phyloP scores from a whole-genome alignment of 2,329 filamentous ascomycete genomes.

The Penicillium paneum region DNA sequence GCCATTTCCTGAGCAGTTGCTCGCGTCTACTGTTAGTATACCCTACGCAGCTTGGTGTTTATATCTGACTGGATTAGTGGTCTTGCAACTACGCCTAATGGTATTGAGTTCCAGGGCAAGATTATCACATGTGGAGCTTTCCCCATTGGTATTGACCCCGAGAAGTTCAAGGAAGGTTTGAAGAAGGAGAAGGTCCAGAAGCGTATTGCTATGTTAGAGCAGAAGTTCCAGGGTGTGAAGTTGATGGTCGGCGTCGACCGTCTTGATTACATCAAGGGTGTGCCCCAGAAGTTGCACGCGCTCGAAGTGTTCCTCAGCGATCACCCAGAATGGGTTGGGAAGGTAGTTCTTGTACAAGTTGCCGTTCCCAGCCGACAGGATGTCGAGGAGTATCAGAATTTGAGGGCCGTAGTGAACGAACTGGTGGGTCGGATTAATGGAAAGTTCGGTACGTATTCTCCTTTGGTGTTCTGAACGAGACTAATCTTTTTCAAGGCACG shows the following conservation, averaged over 20 bases:
- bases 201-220: constrained; percentile 76
- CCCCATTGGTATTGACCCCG: constrained; percentile 95
- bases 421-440: constrained; percentile 96
- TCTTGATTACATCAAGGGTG: constrained; percentile 97
- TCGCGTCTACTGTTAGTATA: constrained; percentile 77
- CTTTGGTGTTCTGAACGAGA: neutral
- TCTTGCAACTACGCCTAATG: constrained; percentile 76
- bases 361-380: constrained; percentile 92
- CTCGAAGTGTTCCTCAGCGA: constrained; percentile 95
- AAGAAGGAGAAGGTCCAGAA: constrained; percentile 82
- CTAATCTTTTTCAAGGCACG: constrained; percentile 56
- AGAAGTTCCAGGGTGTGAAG: constrained; percentile 94
- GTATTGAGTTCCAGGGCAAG: constrained; percentile 84
- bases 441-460: constrained; percentile 63
- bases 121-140: constrained; percentile 92
- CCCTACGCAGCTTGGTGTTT: neutral
- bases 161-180: constrained; percentile 88
- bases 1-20: constrained; percentile 94
- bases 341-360: constrained; percentile 93
- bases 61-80: constrained; percentile 32
- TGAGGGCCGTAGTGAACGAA: constrained; percentile 93
- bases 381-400: constrained; percentile 96
- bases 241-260: constrained; percentile 95
- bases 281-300: constrained; percentile 94
- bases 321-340: constrained; percentile 96